phyloP scores from a whole-genome alignment of 257 asterid species.

The Fraxinus excelsior region DNA sequence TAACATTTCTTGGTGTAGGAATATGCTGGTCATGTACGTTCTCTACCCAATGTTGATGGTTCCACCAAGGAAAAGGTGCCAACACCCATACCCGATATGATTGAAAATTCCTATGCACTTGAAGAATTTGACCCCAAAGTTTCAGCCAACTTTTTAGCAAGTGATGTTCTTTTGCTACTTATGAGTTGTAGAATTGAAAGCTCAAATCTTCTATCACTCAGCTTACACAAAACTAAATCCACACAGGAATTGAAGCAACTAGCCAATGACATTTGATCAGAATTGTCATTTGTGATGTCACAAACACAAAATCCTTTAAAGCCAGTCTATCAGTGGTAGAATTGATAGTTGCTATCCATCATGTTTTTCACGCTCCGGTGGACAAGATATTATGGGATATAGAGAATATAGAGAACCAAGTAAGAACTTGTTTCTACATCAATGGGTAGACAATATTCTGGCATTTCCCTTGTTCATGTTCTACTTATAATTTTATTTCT shows the following conservation, averaged over 20 bases:
- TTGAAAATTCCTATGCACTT: slow-evolving; percentile 74
- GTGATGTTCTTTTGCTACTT: slow-evolving; percentile 16
- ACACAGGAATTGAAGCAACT: slow-evolving; percentile 84
- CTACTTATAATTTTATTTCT: too few relatives aligned
- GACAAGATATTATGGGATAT: slow-evolving; percentile 95
- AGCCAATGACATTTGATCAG: slow-evolving; percentile 77
- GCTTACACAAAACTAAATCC: slow-evolving; percentile 28
- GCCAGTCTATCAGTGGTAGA: slow-evolving; percentile 72
- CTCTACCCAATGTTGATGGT: slow-evolving; percentile 42
- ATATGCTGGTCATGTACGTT: slow-evolving; percentile 33
- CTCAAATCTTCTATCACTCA: neutral
- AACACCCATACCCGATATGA: slow-evolving; percentile 74
- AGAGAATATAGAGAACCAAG: slow-evolving; percentile 90
- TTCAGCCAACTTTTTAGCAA: slow-evolving; percentile 19
- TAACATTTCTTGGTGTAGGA: slow-evolving; percentile 47
- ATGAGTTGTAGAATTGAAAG: slow-evolving; percentile 16
- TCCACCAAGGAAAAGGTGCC: slow-evolving; percentile 43
- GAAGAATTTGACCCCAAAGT: slow-evolving; percentile 74
- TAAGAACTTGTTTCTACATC: slow-evolving; percentile 33
- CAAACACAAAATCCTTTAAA: slow-evolving; percentile 41
- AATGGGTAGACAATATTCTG: neutral
- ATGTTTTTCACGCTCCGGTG: slow-evolving; percentile 74
- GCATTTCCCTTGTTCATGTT: neutral
- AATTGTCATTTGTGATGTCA: slow-evolving; percentile 48
- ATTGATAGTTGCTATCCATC: slow-evolving; percentile 80